These are phyloP conservation scores for Juncus inflexus DNA, from an alignment of 176 grass and related monocot species.

Conservation along the genomic window DNA sequence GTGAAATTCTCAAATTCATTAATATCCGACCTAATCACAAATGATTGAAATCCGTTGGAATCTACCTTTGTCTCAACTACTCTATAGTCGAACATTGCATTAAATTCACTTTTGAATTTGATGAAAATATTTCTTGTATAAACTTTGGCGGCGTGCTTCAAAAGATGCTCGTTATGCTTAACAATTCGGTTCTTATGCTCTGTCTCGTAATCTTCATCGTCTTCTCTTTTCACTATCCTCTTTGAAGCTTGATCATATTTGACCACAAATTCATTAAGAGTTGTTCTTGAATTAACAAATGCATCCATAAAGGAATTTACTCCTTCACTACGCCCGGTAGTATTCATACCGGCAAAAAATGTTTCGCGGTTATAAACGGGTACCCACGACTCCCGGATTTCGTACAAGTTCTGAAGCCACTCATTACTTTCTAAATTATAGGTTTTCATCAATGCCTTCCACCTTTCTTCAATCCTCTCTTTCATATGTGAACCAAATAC, in stretches of 20 bases:
- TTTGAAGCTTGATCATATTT: conserved; percentile 14
- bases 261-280: neutral
- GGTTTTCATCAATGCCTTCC: too few relatives aligned
- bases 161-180: neutral
- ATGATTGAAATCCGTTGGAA: neutral
- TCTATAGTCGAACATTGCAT: neutral
- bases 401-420: conserved; percentile 5
- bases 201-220: neutral
- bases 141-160: neutral
- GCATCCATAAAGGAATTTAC: conserved; percentile 7
- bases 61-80: neutral
- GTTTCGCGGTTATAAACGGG: too few relatives aligned
- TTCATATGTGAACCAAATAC: conserved; percentile 5
- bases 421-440: neutral
- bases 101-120: neutral
- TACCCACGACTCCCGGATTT: neutral
- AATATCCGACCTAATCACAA: neutral
- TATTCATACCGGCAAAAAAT: too few relatives aligned
- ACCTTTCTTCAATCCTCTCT: neutral
- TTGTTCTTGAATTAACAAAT: neutral
- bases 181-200: neutral
- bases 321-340: neutral
- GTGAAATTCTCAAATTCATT: neutral
- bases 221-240: too few relatives aligned
- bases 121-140: conserved; percentile 5